These are phyloP conservation scores for Lecanoromycetidae sp. DNA, from an alignment of 2,329 filamentous ascomycete species.

Conservation along the genomic window DNA sequence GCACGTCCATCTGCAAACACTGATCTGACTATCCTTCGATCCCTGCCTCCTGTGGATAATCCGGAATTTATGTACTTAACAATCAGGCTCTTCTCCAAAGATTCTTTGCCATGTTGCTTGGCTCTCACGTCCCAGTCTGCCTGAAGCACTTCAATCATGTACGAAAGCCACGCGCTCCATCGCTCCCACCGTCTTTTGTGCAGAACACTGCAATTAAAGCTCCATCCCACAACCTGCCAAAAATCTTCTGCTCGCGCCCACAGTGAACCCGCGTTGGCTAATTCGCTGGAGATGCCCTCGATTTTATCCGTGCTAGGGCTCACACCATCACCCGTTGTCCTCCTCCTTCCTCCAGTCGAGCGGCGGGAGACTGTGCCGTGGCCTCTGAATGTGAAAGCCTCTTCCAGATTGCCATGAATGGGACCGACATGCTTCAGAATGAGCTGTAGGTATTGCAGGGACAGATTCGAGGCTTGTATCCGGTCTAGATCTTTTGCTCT, in stretches of 20 bases:
- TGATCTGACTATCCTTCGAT: slow-evolving; percentile 33
- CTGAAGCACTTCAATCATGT: slow-evolving; percentile 44
- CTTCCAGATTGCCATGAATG: slow-evolving; percentile 53
- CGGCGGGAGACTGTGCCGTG: slow-evolving; percentile 19
- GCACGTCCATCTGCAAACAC: slow-evolving; percentile 36
- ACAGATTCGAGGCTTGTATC: slow-evolving; percentile 50
- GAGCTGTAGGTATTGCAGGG: slow-evolving; percentile 58
- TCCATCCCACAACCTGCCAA: slow-evolving; percentile 83
- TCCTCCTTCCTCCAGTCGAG: slow-evolving; percentile 13
- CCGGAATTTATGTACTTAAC: slow-evolving; percentile 30
- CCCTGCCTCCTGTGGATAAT: slow-evolving; percentile 23
- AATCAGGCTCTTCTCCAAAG: slow-evolving; percentile 29
- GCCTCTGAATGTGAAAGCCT: slow-evolving; percentile 57
- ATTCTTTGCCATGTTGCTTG: slow-evolving; percentile 12
- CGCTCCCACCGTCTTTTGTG: slow-evolving; percentile 64
- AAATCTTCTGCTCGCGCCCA: slow-evolving; percentile 74
- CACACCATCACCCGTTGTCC: slow-evolving; percentile 18
- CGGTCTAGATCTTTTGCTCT: slow-evolving; percentile 51
- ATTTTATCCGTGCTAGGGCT: slow-evolving; percentile 35
- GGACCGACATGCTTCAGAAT: slow-evolving; percentile 55
- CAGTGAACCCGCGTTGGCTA: slow-evolving; percentile 54
- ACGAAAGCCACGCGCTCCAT: slow-evolving; percentile 70
- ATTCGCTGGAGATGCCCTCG: slow-evolving; percentile 43
- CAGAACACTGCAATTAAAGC: slow-evolving; percentile 72
- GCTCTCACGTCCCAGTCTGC: slow-evolving; percentile 32